These are phyloP conservation scores for Stachybotrys chartarum DNA, from an alignment of 2,329 filamentous ascomycete genomes.

Conservation along the genomic window DNA sequence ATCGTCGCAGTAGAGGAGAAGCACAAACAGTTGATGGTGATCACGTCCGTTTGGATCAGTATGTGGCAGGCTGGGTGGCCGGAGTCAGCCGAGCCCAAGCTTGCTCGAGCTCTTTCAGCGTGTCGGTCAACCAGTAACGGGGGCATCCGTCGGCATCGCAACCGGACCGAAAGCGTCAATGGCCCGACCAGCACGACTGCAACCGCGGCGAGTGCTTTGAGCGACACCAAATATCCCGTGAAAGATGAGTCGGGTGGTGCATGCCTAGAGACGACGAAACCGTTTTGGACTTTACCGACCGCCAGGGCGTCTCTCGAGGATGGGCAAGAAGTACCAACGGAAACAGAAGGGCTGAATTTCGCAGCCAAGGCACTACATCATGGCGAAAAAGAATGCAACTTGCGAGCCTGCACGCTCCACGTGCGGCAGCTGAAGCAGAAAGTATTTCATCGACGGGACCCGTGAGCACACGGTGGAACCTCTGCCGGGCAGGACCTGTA, in stretches of 20 bases:
- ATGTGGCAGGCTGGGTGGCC: constrained; percentile 28
- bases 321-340: not conserved
- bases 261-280: not conserved
- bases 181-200: not conserved
- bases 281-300: not conserved
- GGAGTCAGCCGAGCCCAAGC: constrained; percentile 19
- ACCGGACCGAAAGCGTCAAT: constrained; percentile 10
- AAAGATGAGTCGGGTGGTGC: not conserved
- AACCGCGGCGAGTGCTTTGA: too few species aligned
- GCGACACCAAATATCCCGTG: not conserved
- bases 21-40: constrained; percentile 28
- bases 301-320: not conserved
- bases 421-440: constrained; percentile 5
- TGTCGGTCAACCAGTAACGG: constrained; percentile 12
- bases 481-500: not conserved
- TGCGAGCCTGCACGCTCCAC: constrained; percentile 1
- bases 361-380: not conserved
- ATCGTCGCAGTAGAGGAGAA: constrained; percentile 22
- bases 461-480: not conserved
- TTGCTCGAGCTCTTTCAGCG: constrained; percentile 15
- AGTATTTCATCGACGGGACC: constrained; percentile 3
- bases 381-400: not conserved
- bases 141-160: constrained; percentile 5
- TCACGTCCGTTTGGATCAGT: constrained; percentile 29
- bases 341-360: not conserved